phyloP scores from a whole-genome alignment of 1,284 basidiomycete species.

The Mycosarcoma maydis region DNA sequence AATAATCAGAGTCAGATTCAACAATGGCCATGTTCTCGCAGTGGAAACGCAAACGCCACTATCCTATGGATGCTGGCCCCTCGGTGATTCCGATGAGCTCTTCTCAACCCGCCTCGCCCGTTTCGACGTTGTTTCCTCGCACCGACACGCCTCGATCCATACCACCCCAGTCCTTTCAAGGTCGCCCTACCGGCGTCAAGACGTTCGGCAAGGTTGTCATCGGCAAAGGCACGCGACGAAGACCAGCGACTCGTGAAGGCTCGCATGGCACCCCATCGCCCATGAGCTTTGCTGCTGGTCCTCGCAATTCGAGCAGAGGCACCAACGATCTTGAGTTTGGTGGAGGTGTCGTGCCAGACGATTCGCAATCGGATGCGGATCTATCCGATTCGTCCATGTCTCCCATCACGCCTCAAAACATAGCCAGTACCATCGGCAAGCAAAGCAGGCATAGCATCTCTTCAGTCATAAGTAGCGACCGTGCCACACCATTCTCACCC shows the following conservation, averaged over 20 bases:
- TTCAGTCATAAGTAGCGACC: slow-evolving; percentile 1
- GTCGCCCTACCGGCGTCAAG: slow-evolving; percentile 20
- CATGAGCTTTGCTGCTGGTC: slow-evolving; percentile 40
- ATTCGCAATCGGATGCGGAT: slow-evolving; percentile 20
- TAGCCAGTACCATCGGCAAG: neutral
- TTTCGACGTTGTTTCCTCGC: slow-evolving; percentile 5
- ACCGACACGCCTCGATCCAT: slow-evolving; percentile 2
- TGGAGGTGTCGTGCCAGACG: slow-evolving; percentile 41
- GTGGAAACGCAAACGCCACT: slow-evolving; percentile 44
- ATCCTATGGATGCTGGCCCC: slow-evolving; percentile 27
- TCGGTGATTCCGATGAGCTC: slow-evolving; percentile 15
- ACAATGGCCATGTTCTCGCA: slow-evolving; percentile 40
- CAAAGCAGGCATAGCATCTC: neutral
- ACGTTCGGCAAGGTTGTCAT: slow-evolving; percentile 17
- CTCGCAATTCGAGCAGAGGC: slow-evolving; percentile 24
- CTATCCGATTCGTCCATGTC: slow-evolving; percentile 17
- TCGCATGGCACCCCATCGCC: slow-evolving; percentile 11
- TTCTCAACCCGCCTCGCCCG: slow-evolving; percentile 7
- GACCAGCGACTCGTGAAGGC: slow-evolving; percentile 24
- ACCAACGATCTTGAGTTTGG: slow-evolving; percentile 36
- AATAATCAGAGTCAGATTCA: too few species aligned
- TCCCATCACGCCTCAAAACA: slow-evolving; percentile 13
- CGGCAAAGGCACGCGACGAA: slow-evolving; percentile 24
- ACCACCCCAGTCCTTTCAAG: neutral
- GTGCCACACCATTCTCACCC: neutral